These are phyloP conservation scores for Coemansia sp. DNA, from an alignment of 192 early-diverging fungal species.

Conservation along the genomic window DNA sequence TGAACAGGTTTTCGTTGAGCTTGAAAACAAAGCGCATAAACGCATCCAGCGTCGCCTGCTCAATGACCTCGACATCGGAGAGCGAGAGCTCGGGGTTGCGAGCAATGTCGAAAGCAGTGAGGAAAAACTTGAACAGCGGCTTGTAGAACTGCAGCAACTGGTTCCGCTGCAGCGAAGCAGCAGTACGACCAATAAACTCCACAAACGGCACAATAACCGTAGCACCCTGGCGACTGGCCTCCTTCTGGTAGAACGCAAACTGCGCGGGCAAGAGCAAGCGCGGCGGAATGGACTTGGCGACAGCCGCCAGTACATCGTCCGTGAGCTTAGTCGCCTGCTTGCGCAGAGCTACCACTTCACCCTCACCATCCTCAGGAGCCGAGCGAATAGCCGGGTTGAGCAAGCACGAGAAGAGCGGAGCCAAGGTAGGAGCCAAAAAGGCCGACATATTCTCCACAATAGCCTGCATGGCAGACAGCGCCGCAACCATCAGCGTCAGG, in stretches of 20 bases:
- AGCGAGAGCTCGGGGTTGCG: slow-evolving; percentile 40
- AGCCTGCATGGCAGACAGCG: slow-evolving; percentile 43
- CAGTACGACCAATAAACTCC: slow-evolving; percentile 65
- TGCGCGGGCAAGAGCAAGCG: slow-evolving; percentile 49
- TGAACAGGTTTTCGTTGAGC: slow-evolving; percentile 93
- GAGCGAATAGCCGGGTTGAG: slow-evolving; percentile 20
- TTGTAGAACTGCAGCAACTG: slow-evolving; percentile 70
- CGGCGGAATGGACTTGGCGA: slow-evolving; percentile 38
- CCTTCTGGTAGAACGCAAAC: slow-evolving; percentile 48
- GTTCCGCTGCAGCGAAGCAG: slow-evolving; percentile 61
- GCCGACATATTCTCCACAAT: slow-evolving; percentile 51
- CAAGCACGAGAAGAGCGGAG: slow-evolving; percentile 39
- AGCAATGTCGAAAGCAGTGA: slow-evolving; percentile 61
- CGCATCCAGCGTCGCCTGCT: slow-evolving; percentile 67
- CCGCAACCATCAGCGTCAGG: slow-evolving; percentile 43
- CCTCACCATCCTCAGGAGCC: not conserved
- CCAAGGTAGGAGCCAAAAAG: slow-evolving; percentile 47
- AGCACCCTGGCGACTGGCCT: slow-evolving; percentile 56
- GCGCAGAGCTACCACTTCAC: slow-evolving; percentile 13
- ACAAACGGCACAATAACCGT: slow-evolving; percentile 61
- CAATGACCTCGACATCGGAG: slow-evolving; percentile 55
- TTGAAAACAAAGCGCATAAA: slow-evolving; percentile 85
- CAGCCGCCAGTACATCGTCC: slow-evolving; percentile 24
- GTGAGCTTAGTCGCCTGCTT: slow-evolving; percentile 16
- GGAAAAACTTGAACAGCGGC: slow-evolving; percentile 85